phyloP scores from a whole-genome alignment of 108 stramenopile genomes.

The Fistulifera pelliculosa region DNA sequence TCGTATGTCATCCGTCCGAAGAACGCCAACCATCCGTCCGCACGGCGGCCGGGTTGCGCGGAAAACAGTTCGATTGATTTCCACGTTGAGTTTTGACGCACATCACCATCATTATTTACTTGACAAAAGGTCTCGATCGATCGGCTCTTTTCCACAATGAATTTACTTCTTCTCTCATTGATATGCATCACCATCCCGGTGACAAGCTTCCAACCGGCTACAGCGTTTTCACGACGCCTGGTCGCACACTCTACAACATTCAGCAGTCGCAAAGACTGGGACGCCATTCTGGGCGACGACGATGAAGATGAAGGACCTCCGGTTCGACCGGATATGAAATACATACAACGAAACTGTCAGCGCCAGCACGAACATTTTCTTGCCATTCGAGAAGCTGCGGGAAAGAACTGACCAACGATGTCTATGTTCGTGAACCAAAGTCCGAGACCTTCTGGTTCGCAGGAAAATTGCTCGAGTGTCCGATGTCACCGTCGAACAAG shows the following conservation, averaged over 20 bases:
- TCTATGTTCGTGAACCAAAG: slow-evolving; percentile 55
- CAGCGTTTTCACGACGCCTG: background rate
- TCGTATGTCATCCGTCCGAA: too few species aligned
- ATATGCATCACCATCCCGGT: too few species aligned
- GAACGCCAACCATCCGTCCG: too few species aligned
- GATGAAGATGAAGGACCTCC: background rate
- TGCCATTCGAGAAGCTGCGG: slow-evolving; percentile 54
- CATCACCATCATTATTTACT: too few species aligned
- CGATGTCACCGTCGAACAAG: slow-evolving; percentile 57
- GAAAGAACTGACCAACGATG: slow-evolving; percentile 57
- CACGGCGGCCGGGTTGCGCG: too few species aligned
- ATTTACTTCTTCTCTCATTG: too few species aligned
- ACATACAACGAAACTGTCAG: slow-evolving; percentile 51
- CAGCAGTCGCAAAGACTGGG: slow-evolving; percentile 6
- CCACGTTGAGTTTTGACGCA: too few species aligned
- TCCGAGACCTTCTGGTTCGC: slow-evolving; percentile 56
- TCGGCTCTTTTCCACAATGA: too few species aligned
- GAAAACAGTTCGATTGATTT: too few species aligned
- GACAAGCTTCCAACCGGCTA: too few species aligned
- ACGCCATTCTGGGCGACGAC: slow-evolving; percentile 2
- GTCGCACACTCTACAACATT: background rate
- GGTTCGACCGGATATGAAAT: slow-evolving; percentile 66
- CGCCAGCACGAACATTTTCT: slow-evolving; percentile 55
- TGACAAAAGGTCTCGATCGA: too few species aligned
- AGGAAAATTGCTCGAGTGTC: slow-evolving; percentile 77